Percentiles rank a stretch among this genome's conserved stretches.
These are phyloP conservation scores for Macaranga tanarius DNA, from an alignment of 441 rosid genomes.

Conservation along the genomic window DNA sequence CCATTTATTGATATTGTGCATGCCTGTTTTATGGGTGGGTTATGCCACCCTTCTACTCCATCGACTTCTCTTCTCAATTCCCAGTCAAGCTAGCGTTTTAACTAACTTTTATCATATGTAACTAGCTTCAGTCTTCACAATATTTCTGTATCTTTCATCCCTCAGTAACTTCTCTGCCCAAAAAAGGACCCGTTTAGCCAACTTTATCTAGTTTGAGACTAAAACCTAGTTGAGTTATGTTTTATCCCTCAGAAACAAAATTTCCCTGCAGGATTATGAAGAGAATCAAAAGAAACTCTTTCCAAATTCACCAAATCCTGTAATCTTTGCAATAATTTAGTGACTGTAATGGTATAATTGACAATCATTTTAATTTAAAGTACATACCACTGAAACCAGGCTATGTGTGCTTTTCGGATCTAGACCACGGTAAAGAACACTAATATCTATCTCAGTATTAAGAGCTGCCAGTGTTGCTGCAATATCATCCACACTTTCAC, in stretches of 20 bases:
- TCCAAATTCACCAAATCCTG: background rate
- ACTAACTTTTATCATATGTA: background rate
- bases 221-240: background rate
- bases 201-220: background rate
- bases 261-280: background rate
- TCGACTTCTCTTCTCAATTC: background rate
- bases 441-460: conserved; percentile 75
- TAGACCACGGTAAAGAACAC: conserved; percentile 76
- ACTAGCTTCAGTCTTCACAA: background rate
- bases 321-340: background rate
- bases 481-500: conserved; percentile 80
- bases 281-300: background rate
- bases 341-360: background rate
- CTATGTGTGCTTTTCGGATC: conserved; percentile 62
- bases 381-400: conserved; percentile 87
- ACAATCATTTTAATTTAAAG: conserved; percentile 5
- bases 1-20: background rate
- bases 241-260: background rate
- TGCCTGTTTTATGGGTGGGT: background rate
- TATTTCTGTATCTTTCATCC: background rate
- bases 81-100: background rate
- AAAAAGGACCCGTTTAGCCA: background rate
- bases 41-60: background rate
- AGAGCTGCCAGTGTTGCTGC: conserved; percentile 76
- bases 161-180: background rate